Evolutionary conservation across 148 eudicot species (phyloP).

Genomic region (Cornus controversa): DNA sequence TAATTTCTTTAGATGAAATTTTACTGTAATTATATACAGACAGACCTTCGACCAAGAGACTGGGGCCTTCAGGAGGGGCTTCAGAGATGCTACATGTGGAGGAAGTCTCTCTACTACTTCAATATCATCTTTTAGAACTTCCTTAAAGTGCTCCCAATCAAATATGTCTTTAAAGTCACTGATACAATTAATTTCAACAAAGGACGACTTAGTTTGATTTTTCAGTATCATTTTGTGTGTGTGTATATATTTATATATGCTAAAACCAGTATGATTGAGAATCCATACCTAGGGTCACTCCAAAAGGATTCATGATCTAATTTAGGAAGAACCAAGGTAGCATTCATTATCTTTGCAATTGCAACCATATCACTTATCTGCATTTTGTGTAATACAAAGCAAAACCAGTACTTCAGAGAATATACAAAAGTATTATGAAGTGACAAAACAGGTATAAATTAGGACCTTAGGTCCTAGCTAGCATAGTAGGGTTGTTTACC

Average conservation of each 20-base stretch:
- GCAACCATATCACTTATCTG: slow-evolving; percentile 71
- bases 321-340: slow-evolving; percentile 54
- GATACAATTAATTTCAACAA: slow-evolving; percentile 7
- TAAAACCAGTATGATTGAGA: not conserved
- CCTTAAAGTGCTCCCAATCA: slow-evolving; percentile 47
- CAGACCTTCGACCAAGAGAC: slow-evolving; percentile 56
- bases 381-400: not conserved
- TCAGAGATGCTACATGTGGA: slow-evolving; percentile 14
- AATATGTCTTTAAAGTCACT: slow-evolving; percentile 64
- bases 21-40: not conserved
- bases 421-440: not conserved
- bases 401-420: not conserved
- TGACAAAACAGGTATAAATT: not conserved
- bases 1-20: not conserved
- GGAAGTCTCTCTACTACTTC: slow-evolving; percentile 53
- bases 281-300: slow-evolving; percentile 49
- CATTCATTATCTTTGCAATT: slow-evolving; percentile 45
- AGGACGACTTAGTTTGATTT: not conserved
- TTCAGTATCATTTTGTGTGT: not conserved
- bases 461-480: too few relatives aligned
- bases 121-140: slow-evolving; percentile 34
- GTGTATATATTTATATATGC: too few relatives aligned
- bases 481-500: slow-evolving; percentile 42
- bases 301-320: slow-evolving; percentile 58
- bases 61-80: slow-evolving; percentile 38